Evolutionary conservation across 2,329 filamentous ascomycete species (phyloP).

Genomic region (Penicillium carneum): DNA sequence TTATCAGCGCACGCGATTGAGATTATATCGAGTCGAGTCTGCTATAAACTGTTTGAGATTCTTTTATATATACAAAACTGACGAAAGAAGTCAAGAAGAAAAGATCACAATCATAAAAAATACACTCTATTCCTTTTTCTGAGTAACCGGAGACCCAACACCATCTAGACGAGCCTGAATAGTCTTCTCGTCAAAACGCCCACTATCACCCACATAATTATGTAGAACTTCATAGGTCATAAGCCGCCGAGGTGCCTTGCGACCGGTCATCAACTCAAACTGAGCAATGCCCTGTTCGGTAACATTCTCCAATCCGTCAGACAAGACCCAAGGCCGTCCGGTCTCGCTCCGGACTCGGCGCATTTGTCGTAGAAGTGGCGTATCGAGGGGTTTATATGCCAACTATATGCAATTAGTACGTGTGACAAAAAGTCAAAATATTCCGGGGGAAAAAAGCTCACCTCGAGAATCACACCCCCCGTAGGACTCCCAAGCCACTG

Average conservation of each 20-base stretch:
- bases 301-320: slow-evolving; percentile 77
- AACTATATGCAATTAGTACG: slow-evolving; percentile 41
- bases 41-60: background rate
- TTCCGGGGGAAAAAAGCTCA: slow-evolving; percentile 39
- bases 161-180: slow-evolving; percentile 46
- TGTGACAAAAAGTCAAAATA: slow-evolving; percentile 14
- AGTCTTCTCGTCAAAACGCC: slow-evolving; percentile 49
- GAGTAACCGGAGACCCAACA: slow-evolving; percentile 29
- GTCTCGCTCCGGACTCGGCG: slow-evolving; percentile 65
- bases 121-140: slow-evolving; percentile 8
- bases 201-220: slow-evolving; percentile 47
- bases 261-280: slow-evolving; percentile 80
- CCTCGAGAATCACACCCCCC: slow-evolving; percentile 77
- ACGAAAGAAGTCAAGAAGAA: background rate
- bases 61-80: background rate
- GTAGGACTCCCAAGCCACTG: slow-evolving; percentile 76
- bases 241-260: slow-evolving; percentile 71
- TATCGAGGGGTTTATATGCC: slow-evolving; percentile 76
- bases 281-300: slow-evolving; percentile 82
- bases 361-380: slow-evolving; percentile 73
- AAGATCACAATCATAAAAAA: background rate
- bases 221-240: slow-evolving; percentile 71
- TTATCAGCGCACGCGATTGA: slow-evolving; percentile 7
- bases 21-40: background rate
- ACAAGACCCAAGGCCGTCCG: slow-evolving; percentile 68